phyloP scores from a whole-genome alignment of 306 rosid species.

The Vigna trinervia region DNA sequence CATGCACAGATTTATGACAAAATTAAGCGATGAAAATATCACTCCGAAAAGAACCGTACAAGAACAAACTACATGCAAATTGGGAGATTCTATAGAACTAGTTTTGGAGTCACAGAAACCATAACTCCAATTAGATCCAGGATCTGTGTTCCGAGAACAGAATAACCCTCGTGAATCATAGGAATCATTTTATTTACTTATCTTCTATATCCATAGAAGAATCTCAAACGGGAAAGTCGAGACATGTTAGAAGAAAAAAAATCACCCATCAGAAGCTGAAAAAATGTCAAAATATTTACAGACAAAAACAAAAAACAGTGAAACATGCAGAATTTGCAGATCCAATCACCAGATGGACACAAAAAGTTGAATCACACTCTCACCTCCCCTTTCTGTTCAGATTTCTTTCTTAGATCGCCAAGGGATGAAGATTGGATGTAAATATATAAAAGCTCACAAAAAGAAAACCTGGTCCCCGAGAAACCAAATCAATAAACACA shows the following conservation, averaged over 20 bases:
- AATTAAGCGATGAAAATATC: constrained; percentile 11
- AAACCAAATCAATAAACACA: constrained; percentile 28
- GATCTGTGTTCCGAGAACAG: constrained; percentile 8
- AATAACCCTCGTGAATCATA: neutral
- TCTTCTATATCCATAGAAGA: neutral
- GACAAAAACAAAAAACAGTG: neutral
- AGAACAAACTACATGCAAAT: constrained; percentile 16
- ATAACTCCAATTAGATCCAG: neutral
- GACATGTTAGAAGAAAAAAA: constrained; percentile 26
- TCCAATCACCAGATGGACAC: constrained; percentile 17
- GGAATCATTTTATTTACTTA: constrained; percentile 11
- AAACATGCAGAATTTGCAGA: constrained; percentile 23
- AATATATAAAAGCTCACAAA: neutral
- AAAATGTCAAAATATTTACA: neutral
- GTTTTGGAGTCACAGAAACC: constrained; percentile 4
- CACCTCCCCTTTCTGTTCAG: neutral
- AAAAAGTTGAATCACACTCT: neutral
- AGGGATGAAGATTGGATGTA: neutral
- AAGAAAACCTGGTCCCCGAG: constrained; percentile 35
- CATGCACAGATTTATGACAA: constrained; percentile 9
- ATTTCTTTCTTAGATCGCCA: neutral
- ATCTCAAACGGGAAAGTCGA: neutral
- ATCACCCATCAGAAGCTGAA: constrained; percentile 18
- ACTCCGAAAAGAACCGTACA: constrained; percentile 26
- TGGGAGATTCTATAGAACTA: neutral